Evolutionary conservation across 2,329 filamentous ascomycete species (phyloP).

Genomic region (Emericellopsis atlantica): DNA sequence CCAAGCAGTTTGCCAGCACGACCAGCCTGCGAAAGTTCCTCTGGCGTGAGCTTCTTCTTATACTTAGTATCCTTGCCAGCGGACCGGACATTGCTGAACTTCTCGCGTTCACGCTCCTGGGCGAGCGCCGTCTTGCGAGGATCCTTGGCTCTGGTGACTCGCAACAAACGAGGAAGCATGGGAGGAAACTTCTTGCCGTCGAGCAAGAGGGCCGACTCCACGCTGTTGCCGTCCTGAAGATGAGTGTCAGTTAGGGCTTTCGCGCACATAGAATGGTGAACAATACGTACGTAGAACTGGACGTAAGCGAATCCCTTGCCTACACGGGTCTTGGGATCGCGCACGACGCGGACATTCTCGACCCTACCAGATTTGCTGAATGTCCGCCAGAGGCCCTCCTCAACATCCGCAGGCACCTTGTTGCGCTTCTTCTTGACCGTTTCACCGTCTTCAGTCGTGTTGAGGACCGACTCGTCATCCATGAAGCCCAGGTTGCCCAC

Average conservation of each 20-base stretch:
- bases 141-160: constrained; percentile 78
- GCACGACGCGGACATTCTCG: constrained; percentile 84
- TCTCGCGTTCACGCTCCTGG: constrained; percentile 14
- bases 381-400: constrained; percentile 83
- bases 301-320: constrained; percentile 98
- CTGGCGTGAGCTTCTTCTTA: constrained; percentile 56
- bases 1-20: constrained; percentile 64
- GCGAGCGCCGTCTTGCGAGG: constrained; percentile 45
- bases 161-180: constrained; percentile 77
- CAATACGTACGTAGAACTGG: constrained; percentile 60
- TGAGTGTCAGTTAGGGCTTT: constrained; percentile 2
- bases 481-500: constrained; percentile 95
- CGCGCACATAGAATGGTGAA: neutral
- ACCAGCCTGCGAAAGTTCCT: constrained; percentile 60
- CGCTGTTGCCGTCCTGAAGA: constrained; percentile 62
- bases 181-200: constrained; percentile 90
- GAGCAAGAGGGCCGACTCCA: constrained; percentile 81
- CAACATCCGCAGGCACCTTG: constrained; percentile 69
- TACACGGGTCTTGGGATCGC: constrained; percentile 80
- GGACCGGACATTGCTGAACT: constrained; percentile 9
- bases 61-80: constrained; percentile 39
- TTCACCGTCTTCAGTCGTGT: constrained; percentile 51
- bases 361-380: constrained; percentile 68
- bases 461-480: constrained; percentile 70
- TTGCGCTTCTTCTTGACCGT: constrained; percentile 61